A percentile compares a stretch with the other conserved stretches of the same genome.
These are phyloP conservation scores for Chrysoporthe puriensis DNA, from an alignment of 2,329 filamentous ascomycete species.

Conservation along the genomic window DNA sequence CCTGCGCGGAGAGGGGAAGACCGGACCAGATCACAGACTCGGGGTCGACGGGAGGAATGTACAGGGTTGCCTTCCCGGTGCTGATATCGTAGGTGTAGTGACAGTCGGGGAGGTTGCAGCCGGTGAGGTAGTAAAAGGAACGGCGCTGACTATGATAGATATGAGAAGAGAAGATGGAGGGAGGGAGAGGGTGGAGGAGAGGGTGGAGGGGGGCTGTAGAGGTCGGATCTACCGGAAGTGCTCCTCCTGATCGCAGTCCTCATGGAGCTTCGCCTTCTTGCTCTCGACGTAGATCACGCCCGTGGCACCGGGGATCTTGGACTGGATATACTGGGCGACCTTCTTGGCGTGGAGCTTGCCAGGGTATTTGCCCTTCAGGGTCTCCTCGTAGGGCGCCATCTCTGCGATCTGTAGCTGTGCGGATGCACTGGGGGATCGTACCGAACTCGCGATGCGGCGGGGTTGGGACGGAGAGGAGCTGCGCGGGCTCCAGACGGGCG, in stretches of 20 bases:
- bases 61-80: slow-evolving; percentile 75
- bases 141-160: slow-evolving; percentile 71
- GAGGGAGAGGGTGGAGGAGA: neutral
- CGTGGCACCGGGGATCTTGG: slow-evolving; percentile 64
- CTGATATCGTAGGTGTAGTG: slow-evolving; percentile 80
- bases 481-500: neutral
- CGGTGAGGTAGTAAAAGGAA: slow-evolving; percentile 93
- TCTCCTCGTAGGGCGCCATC: slow-evolving; percentile 47
- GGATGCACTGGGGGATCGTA: neutral
- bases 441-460: slow-evolving; percentile 2
- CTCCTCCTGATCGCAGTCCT: slow-evolving; percentile 85
- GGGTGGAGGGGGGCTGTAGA: neutral
- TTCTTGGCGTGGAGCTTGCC: slow-evolving; percentile 84
- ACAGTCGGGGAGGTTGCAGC: slow-evolving; percentile 78
- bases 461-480: neutral
- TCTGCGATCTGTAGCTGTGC: slow-evolving; percentile 30
- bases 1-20: slow-evolving; percentile 74
- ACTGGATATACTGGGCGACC: slow-evolving; percentile 78
- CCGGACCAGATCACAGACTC: slow-evolving; percentile 93
- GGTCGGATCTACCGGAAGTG: slow-evolving; percentile 68
- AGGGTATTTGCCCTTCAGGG: slow-evolving; percentile 71
- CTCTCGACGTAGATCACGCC: slow-evolving; percentile 89
- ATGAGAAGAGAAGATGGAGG: slow-evolving; percentile 25
- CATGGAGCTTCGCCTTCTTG: slow-evolving; percentile 77
- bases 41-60: slow-evolving; percentile 87